These are phyloP conservation scores for Epicoccum sorghinum DNA, from an alignment of 2,329 filamentous ascomycete species.

Conservation along the genomic window DNA sequence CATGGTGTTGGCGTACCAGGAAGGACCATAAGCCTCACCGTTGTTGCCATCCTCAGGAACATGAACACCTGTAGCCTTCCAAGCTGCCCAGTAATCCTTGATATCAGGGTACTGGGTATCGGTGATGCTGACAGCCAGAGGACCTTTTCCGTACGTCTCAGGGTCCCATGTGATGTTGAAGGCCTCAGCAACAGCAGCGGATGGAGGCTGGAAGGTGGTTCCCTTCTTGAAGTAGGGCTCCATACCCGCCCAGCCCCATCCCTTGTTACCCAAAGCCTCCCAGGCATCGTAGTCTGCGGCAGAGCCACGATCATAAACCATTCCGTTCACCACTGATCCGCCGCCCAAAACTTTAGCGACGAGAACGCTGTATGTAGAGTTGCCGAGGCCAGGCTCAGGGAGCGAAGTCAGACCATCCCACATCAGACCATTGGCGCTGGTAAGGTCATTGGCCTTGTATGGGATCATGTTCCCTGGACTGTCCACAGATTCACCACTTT, in stretches of 20 bases:
- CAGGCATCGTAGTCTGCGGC: slow-evolving; percentile 57
- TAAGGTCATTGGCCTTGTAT: slow-evolving; percentile 34
- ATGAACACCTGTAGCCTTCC: slow-evolving; percentile 28
- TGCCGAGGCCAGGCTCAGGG: slow-evolving; percentile 30
- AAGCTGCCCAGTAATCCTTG: slow-evolving; percentile 33
- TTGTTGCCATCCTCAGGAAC: slow-evolving; percentile 30
- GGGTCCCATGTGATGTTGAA: slow-evolving; percentile 40
- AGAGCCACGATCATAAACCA: slow-evolving; percentile 45
- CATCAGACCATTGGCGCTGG: slow-evolving; percentile 26
- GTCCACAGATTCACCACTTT: slow-evolving; percentile 34
- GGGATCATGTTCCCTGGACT: slow-evolving; percentile 32
- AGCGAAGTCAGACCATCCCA: slow-evolving; percentile 30
- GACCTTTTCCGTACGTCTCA: slow-evolving; percentile 30
- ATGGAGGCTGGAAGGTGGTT: slow-evolving; percentile 36
- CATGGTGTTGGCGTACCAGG: slow-evolving; percentile 37
- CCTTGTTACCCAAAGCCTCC: slow-evolving; percentile 63
- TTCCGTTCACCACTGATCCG: slow-evolving; percentile 44
- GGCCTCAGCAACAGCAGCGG: slow-evolving; percentile 21
- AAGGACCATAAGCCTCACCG: slow-evolving; percentile 31
- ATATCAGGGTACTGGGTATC: slow-evolving; percentile 36
- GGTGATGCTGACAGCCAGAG: slow-evolving; percentile 34
- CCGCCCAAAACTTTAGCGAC: slow-evolving; percentile 38
- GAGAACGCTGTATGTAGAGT: slow-evolving; percentile 26
- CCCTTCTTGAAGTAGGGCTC: slow-evolving; percentile 36
- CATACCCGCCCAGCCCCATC: slow-evolving; percentile 63